Percentiles rank a stretch among this genome's conserved stretches.
Evolutionary conservation across 208 protist genomes (phyloP).

Genomic region (Crithidia fasciculata): DNA sequence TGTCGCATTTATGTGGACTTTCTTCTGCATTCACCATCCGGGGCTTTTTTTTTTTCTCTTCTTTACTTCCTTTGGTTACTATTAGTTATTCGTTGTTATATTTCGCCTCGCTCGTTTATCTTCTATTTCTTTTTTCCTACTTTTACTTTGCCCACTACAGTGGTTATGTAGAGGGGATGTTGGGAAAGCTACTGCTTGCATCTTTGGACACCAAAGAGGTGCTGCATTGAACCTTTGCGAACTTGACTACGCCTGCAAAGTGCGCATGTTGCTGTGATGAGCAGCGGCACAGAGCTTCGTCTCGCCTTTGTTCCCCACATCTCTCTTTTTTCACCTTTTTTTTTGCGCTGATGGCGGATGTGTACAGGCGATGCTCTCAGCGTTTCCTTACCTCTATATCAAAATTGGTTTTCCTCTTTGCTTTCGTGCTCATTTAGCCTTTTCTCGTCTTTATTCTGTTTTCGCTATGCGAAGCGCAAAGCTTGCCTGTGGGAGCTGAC

Average conservation of each 20-base stretch:
- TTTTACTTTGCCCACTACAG: neutral
- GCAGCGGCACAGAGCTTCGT: neutral
- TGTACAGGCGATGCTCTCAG: neutral
- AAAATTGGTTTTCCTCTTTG: neutral
- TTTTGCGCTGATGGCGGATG: neutral
- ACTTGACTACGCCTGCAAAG: neutral
- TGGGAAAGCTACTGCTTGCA: neutral
- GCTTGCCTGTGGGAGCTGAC: too few species aligned
- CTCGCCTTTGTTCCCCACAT: neutral
- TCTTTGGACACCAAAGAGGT: neutral
- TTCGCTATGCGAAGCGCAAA: neutral
- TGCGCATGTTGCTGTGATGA: too few species aligned
- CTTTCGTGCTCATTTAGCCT: neutral
- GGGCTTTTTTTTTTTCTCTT: conserved; percentile 1
- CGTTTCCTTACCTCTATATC: neutral
- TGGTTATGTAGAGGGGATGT: neutral
- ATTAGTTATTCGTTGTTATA: conserved; percentile 20
- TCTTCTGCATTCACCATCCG: too few species aligned
- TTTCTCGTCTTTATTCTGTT: neutral
- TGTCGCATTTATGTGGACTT: too few species aligned
- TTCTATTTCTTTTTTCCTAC: conserved; percentile 20
- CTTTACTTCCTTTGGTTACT: conserved; percentile 13
- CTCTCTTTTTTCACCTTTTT: neutral
- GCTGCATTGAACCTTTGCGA: neutral
- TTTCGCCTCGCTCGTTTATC: conserved; percentile 7